These are phyloP conservation scores for Paragyromitra xinjiangensis DNA, from an alignment of 495 filamentous ascomycete species.

Conservation along the genomic window DNA sequence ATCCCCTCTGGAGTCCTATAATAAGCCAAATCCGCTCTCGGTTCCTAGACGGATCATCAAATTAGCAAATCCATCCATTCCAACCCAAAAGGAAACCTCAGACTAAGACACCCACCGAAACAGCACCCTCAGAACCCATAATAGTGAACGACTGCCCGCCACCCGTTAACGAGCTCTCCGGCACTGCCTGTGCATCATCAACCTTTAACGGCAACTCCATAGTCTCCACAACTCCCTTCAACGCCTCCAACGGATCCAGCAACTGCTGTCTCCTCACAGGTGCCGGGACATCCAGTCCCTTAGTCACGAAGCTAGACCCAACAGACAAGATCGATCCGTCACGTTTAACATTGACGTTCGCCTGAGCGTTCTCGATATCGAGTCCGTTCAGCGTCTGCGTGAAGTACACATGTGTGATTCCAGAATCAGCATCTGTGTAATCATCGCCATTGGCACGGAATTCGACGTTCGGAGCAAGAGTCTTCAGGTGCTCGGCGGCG, in stretches of 20 bases:
- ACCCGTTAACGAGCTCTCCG: conserved; percentile 29
- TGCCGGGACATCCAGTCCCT: conserved; percentile 27
- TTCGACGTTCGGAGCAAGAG: conserved; percentile 49
- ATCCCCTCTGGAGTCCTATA: conserved; percentile 60
- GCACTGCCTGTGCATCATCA: conserved; percentile 40
- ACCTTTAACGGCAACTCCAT: conserved; percentile 40
- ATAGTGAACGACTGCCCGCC: conserved; percentile 42
- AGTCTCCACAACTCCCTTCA: conserved; percentile 43
- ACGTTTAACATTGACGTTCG: conserved; percentile 65
- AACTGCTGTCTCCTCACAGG: conserved; percentile 26
- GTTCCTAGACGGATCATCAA: conserved; percentile 55
- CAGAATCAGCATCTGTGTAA: conserved; percentile 62
- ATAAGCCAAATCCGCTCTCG: conserved; percentile 62
- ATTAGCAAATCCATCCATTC: not conserved
- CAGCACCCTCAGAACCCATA: conserved; percentile 45
- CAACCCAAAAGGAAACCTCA: not conserved
- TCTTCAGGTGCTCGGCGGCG: conserved; percentile 54
- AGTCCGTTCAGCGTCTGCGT: conserved; percentile 65
- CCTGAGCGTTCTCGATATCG: conserved; percentile 67
- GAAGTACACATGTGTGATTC: conserved; percentile 65
- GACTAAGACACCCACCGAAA: conserved; percentile 34
- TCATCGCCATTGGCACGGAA: conserved; percentile 61
- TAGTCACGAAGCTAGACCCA: conserved; percentile 45
- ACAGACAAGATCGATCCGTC: conserved; percentile 51
- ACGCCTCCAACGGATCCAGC: conserved; percentile 48